Evolutionary conservation across 495 filamentous ascomycete genomes (phyloP), one percentile per base, ranked within the genome.

Genomic region (Aspergillus haitiensis): DNA sequence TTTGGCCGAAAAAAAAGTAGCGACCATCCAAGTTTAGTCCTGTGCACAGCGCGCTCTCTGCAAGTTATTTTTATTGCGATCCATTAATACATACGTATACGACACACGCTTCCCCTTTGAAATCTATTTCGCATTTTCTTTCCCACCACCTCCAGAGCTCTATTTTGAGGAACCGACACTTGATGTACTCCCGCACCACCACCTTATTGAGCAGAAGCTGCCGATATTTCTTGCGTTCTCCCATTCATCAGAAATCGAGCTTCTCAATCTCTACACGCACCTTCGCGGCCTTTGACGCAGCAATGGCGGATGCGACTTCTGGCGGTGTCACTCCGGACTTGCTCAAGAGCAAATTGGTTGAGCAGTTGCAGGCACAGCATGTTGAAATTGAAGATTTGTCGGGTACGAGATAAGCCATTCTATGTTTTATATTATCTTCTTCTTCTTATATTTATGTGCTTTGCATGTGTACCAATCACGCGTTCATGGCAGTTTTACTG

Each of bases 351-450:
- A 91, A 89, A 55, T 77, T 98, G 56, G 81, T 80, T 7, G 82
- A 88, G 56, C 83, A 87, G 59, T 80, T 98, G 46, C 83, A 87
- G 55, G 93, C 93, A 12, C 82, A 82, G 42, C 84, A 95, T 75
- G 93, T 97, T 55, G 89, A 97, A 67, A 90, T 98, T 66, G 87
- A 90, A 63, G 94, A 98, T 72, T 84, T 93, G 75, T 96, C 91
- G 47, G 94, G 94, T 97, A 86, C 56, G 67, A 36, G 55, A 40
- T 16, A 37, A 27, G 47, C 35, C 46, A 21, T 56, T 31, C 31
- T 49, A 35, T 35, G 18, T 56, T 15, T 49, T 49, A 49, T 27
- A 5, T 11, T 15, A n/a, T 31, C 51, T 21, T 44, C 7, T 32
- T 18, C 16, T 12, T 18, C 40, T 16, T 55, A 16, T 18, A n/a